Evolutionary conservation across 23 red algal species (phyloP).

Genomic region (Agarophyton chilense): DNA sequence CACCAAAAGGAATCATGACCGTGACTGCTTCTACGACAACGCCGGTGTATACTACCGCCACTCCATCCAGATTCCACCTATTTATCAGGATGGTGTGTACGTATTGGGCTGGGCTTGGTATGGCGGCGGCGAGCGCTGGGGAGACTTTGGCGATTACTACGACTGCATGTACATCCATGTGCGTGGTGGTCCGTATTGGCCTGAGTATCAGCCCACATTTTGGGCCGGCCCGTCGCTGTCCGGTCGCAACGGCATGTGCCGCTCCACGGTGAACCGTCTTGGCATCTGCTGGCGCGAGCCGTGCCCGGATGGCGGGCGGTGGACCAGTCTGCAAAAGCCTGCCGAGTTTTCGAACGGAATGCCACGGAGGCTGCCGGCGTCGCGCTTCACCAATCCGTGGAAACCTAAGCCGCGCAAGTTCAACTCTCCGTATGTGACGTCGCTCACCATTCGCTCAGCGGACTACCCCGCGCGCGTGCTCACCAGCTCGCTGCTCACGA

Average conservation of each 20-base stretch:
- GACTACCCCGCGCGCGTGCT: conserved; percentile 40
- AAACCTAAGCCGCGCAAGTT: not conserved
- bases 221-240: conserved; percentile 20
- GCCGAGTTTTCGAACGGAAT: conserved; percentile 6
- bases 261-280: conserved; percentile 47
- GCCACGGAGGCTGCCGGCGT: not conserved
- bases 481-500: conserved; percentile 16
- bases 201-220: conserved; percentile 45
- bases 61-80: conserved; percentile 38
- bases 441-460: conserved; percentile 56
- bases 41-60: conserved; percentile 36
- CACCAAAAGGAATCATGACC: conserved; percentile 26
- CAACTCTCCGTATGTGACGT: conserved; percentile 29
- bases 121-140: conserved; percentile 50
- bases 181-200: conserved; percentile 32
- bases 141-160: conserved; percentile 69
- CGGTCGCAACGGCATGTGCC: conserved; percentile 26
- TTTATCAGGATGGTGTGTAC: conserved; percentile 59
- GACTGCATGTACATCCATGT: conserved; percentile 69
- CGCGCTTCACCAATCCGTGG: conserved; percentile 23
- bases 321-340: conserved; percentile 29
- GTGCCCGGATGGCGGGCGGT: conserved; percentile 44
- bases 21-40: conserved; percentile 60
- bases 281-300: conserved; percentile 61
- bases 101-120: conserved; percentile 72